phyloP scores from a whole-genome alignment of 2,329 filamentous ascomycete genomes.

The Chaetomium strumarium region DNA sequence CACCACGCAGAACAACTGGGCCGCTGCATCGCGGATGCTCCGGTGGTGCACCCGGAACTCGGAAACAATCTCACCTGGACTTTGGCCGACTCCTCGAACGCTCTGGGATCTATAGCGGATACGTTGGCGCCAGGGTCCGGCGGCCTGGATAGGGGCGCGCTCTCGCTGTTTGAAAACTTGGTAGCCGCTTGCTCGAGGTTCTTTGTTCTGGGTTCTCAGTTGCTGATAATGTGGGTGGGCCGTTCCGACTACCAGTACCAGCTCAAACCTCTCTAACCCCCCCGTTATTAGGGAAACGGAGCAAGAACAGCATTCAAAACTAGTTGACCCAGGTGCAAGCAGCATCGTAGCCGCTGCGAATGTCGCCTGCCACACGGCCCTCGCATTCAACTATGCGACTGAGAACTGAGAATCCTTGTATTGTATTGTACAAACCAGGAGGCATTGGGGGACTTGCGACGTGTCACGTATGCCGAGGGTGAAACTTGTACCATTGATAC shows the following conservation, averaged over 20 bases:
- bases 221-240: slow-evolving; percentile 14
- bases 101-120: not conserved
- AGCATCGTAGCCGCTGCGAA: slow-evolving; percentile 2
- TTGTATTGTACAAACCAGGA: too few species aligned
- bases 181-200: slow-evolving; percentile 1
- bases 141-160: not conserved
- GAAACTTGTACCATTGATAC: too few species aligned
- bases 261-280: not conserved
- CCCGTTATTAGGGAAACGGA: not conserved
- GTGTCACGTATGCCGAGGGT: too few species aligned
- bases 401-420: not conserved
- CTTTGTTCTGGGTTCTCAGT: slow-evolving; percentile 14
- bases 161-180: slow-evolving; percentile 1
- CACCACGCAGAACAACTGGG: slow-evolving; percentile 13
- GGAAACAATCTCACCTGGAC: not conserved
- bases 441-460: too few species aligned
- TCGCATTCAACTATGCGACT: not conserved
- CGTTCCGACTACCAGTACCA: not conserved
- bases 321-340: not conserved
- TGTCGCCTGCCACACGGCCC: not conserved
- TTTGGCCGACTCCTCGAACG: slow-evolving; percentile 5
- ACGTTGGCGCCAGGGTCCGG: not conserved
- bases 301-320: slow-evolving; percentile 4
- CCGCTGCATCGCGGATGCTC: slow-evolving; percentile 1
- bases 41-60: not conserved